Conservation (phyloP, 2,329 filamentous ascomycete genomes). For the Microsporum ferrugineum region DNA sequence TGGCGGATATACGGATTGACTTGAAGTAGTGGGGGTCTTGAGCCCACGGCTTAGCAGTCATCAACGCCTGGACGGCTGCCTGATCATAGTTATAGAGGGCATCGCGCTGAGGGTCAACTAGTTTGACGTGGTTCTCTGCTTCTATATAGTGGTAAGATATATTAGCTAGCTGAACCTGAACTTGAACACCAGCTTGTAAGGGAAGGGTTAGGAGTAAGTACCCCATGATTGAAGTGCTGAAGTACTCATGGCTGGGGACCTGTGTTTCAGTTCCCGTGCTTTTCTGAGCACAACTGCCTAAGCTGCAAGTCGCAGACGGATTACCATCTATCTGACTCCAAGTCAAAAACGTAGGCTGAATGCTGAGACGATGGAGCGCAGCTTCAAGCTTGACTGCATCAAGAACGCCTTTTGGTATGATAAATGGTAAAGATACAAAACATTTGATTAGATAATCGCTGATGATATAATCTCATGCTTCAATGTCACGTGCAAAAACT, state of each 20-base stretch:
- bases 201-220: constrained; percentile 23
- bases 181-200: constrained; percentile 8
- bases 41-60: constrained; percentile 60
- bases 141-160: constrained; percentile 42
- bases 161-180: constrained; percentile 4
- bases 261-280: constrained; percentile 1
- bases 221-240: constrained; percentile 51
- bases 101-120: constrained; percentile 78
- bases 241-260: constrained; percentile 36
- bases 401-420: neutral
- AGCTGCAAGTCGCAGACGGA: neutral
- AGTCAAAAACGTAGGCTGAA: neutral
- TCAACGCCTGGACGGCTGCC: constrained; percentile 55
- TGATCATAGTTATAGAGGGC: constrained; percentile 78
- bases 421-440: neutral
- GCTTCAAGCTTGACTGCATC: too few species aligned
- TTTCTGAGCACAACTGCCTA: neutral
- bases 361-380: neutral
- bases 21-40: constrained; percentile 80
- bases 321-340: neutral
- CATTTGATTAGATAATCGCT: neutral
- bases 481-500: neutral
- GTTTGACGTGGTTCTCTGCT: constrained; percentile 71
- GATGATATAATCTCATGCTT: neutral
- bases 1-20: constrained; percentile 80